Conservation (phyloP, 2,329 filamentous ascomycete species). For the Monilinia vaccinii-corymbosi region DNA sequence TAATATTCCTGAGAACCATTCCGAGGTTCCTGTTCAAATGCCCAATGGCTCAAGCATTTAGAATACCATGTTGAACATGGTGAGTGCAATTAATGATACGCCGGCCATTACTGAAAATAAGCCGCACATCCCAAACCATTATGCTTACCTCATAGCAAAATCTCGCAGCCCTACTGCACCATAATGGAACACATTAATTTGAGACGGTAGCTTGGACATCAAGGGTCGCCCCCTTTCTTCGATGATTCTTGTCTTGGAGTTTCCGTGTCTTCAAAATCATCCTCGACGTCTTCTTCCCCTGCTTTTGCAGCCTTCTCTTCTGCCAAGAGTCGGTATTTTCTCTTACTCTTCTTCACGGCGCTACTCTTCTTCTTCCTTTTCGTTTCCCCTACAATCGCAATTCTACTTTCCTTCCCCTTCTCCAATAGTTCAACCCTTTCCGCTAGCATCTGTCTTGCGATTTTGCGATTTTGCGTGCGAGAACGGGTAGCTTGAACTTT, state of each 20-base stretch:
- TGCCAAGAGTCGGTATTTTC: constrained; percentile 61
- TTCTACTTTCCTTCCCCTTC: constrained; percentile 62
- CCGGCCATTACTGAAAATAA: background rate
- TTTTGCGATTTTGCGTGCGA: constrained; percentile 76
- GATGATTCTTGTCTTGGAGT: background rate
- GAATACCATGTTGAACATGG: background rate
- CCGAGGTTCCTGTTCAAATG: background rate
- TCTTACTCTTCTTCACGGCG: constrained; percentile 68
- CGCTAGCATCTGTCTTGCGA: constrained; percentile 62
- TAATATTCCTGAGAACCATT: background rate
- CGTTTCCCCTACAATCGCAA: constrained; percentile 52
- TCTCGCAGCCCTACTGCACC: background rate
- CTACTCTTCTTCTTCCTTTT: constrained; percentile 66
- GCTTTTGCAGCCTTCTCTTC: constrained; percentile 22
- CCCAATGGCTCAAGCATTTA: background rate
- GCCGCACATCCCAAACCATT: background rate
- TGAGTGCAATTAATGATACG: background rate
- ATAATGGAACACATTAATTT: background rate
- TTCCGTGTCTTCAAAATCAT: background rate
- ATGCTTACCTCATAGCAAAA: background rate
- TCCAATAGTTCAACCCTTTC: constrained; percentile 53
- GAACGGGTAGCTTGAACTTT: constrained; percentile 91
- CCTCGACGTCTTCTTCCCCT: constrained; percentile 14
- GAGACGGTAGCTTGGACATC: background rate
- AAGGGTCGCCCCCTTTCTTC: background rate